Percentiles rank a stretch among this genome's conserved stretches.
These are phyloP conservation scores for Peronospora destructor DNA, from an alignment of 352 stramenopile species.

Conservation along the genomic window DNA sequence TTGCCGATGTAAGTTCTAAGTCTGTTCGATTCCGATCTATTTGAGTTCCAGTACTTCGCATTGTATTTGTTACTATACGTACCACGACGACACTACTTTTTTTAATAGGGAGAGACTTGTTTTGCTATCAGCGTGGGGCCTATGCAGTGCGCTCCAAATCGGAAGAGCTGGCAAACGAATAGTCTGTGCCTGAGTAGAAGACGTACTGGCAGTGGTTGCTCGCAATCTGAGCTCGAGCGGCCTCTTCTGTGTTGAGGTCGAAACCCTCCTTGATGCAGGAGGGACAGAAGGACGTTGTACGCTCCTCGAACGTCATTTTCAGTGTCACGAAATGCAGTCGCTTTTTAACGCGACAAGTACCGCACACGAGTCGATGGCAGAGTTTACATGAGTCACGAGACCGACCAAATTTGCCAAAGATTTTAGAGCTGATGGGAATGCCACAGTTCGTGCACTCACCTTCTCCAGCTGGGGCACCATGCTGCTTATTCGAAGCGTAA, in stretches of 20 bases:
- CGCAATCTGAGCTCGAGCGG: slow-evolving; percentile 25
- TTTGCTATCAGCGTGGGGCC: slow-evolving; percentile 11
- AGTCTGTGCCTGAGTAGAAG: slow-evolving; percentile 25
- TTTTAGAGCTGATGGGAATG: slow-evolving; percentile 27
- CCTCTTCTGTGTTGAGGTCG: slow-evolving; percentile 26
- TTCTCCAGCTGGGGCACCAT: slow-evolving; percentile 17
- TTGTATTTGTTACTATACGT: neutral
- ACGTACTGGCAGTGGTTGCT: slow-evolving; percentile 23
- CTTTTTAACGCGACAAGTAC: slow-evolving; percentile 32
- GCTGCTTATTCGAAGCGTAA: slow-evolving; percentile 23
- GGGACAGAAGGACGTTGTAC: slow-evolving; percentile 30
- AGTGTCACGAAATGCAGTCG: slow-evolving; percentile 32
- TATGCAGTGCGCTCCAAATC: slow-evolving; percentile 24
- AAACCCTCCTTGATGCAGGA: slow-evolving; percentile 32
- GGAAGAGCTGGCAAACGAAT: slow-evolving; percentile 31
- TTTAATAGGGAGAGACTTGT: slow-evolving; percentile 3
- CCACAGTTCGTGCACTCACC: slow-evolving; percentile 29
- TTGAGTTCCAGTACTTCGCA: neutral
- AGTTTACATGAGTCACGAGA: slow-evolving; percentile 33
- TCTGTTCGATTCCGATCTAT: neutral
- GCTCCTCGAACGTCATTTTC: slow-evolving; percentile 34
- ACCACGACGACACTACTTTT: neutral
- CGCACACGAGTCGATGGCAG: slow-evolving; percentile 29
- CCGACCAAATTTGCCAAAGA: slow-evolving; percentile 28
- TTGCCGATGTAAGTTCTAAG: too few species aligned